Evolutionary conservation across 2,329 filamentous ascomycete genomes (phyloP), one percentile per base, ranked within the genome.

Genomic region (Fusarium equiseti): DNA sequence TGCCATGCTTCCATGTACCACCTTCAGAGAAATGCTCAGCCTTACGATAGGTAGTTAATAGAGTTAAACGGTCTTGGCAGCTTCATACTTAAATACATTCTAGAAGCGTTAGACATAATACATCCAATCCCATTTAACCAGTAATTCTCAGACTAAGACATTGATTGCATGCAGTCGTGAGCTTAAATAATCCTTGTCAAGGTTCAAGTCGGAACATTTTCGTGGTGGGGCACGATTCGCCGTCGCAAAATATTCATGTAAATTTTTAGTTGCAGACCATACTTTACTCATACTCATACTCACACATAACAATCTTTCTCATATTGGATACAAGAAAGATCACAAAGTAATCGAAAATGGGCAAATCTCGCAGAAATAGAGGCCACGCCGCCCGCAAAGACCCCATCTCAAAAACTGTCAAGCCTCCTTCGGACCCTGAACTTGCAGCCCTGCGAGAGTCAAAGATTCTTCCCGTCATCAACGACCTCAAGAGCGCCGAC

Each of bases 401-500:
- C 75, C 88, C 88, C 63, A 83, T 89, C 54, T 80, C 83, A 60
- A 90, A 89, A 77, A 77, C 84, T 22, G 80, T 87, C 76, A 91
- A 90, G 75, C 87, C 87, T 22, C 89, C 88, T 7, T 81, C 88
- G 3, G 89, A 91, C 74, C 89, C 89, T 9, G 88, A 90, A 76
- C 85, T 91, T 58, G 86, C 87, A 24, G 87, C 88, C 15, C 84
- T 92, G 45, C 84, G 90, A 35, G 88, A 91, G 66, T 82, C 84
- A 79, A 87, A 86, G 77, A 89, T 92, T 74, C 79, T 91, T 38
- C 90, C 90, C 20, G 84, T 90, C 46, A 81, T 92, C 64, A 84
- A 84, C 66, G 85, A 90, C 70, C 81, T 92, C 43, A 84, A 87
- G 74, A 89, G 86, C 74, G 75, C 87, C 35, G 87, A 91, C 44